A percentile compares a stretch with the other conserved stretches of the same genome.
Conservation (phyloP, 225 moss, liverwort and hornwort genomes). For the Polytrichum formosum region DNA sequence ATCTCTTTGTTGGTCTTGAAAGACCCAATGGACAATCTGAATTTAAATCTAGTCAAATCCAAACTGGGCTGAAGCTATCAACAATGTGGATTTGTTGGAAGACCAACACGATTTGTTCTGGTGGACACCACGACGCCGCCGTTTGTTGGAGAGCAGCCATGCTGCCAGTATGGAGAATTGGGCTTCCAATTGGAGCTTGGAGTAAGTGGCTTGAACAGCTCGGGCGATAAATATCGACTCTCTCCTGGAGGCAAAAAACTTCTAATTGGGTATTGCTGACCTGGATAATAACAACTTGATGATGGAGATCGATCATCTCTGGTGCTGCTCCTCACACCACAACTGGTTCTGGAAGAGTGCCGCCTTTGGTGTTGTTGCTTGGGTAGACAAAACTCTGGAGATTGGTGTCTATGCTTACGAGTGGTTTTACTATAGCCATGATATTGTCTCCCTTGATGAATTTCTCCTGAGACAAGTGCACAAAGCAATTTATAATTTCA, state of each 20-base stretch:
- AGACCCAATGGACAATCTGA: too few relatives aligned
- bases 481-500: not conserved
- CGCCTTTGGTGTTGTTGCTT: not conserved
- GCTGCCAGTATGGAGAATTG: not conserved
- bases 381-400: too few relatives aligned
- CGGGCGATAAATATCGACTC: not conserved
- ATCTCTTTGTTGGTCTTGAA: too few relatives aligned
- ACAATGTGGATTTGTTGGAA: not conserved
- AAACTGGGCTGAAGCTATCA: not conserved
- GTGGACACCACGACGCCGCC: not conserved
- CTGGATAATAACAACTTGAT: not conserved
- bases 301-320: slow-evolving; percentile 6
- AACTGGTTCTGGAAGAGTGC: not conserved
- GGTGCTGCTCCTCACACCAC: not conserved
- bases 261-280: not conserved
- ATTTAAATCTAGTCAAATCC: too few relatives aligned
- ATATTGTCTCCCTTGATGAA: not conserved
- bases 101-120: not conserved
- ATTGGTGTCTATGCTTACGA: rapidly evolving
- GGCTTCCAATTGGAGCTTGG: not conserved
- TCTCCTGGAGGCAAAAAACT: not conserved
- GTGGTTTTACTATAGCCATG: not conserved
- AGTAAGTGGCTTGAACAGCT: not conserved
- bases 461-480: not conserved
- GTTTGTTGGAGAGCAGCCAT: not conserved